A percentile compares a stretch with the other conserved stretches of the same genome.
Evolutionary conservation across 768 basidiomycete species (phyloP).

Genomic region (Rhodotorula graminis): DNA sequence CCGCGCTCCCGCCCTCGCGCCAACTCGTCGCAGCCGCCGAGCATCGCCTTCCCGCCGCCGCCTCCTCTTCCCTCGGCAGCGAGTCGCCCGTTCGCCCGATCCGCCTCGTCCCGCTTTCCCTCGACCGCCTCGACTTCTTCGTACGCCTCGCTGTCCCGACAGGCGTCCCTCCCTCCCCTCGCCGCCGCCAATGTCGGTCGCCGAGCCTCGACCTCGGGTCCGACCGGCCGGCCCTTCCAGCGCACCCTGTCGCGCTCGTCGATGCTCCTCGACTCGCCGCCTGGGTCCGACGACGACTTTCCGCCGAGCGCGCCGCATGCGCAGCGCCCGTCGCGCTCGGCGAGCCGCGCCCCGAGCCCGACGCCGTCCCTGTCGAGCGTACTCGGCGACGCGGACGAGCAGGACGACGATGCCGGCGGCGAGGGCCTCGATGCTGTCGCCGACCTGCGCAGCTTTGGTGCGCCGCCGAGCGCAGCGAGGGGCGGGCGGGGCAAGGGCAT

Average conservation of each 20-base stretch:
- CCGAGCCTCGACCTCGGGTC: background rate
- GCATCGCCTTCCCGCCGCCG: slow-evolving; percentile 12
- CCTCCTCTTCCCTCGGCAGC: background rate
- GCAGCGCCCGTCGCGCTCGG: too few species aligned
- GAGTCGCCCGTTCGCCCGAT: background rate
- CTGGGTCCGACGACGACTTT: slow-evolving; percentile 6
- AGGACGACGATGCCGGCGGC: background rate
- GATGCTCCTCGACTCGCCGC: slow-evolving; percentile 18
- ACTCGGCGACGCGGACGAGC: background rate
- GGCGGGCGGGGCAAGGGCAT: background rate
- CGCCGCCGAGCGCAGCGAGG: background rate
- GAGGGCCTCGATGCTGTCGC: slow-evolving; percentile 11
- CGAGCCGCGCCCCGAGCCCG: background rate
- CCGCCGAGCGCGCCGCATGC: too few species aligned
- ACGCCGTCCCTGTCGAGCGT: background rate
- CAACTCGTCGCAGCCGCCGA: background rate
- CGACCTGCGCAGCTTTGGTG: slow-evolving; percentile 7
- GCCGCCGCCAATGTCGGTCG: background rate
- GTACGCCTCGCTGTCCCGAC: background rate
- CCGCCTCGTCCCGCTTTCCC: background rate
- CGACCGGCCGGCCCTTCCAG: background rate
- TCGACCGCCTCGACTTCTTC: background rate
- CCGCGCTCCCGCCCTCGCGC: background rate
- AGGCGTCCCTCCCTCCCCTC: slow-evolving; percentile 9
- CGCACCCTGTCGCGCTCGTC: slow-evolving; percentile 7